These are phyloP conservation scores for Hyaloperonospora brassicae DNA, from an alignment of 352 stramenopile species.

Conservation along the genomic window DNA sequence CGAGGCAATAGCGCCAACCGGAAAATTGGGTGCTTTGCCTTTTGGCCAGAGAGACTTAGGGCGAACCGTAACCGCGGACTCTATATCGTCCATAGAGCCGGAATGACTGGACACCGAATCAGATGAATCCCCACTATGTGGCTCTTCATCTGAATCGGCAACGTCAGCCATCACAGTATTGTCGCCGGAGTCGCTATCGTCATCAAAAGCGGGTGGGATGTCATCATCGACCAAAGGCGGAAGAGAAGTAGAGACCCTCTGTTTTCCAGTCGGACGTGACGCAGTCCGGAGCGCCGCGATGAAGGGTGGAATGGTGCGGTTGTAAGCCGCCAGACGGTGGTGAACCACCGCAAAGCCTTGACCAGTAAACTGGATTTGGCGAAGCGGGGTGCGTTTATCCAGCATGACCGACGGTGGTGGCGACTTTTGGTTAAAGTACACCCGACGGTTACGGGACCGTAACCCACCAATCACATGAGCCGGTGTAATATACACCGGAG, in stretches of 20 bases:
- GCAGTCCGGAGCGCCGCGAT: background rate
- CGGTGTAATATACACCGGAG: background rate
- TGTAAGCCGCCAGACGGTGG: background rate
- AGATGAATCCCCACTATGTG: background rate
- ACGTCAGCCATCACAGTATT: background rate
- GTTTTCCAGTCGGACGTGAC: background rate
- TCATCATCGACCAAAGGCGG: background rate
- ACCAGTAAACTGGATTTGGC: conserved; percentile 1
- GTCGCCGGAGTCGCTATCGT: background rate
- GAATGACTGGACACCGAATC: background rate
- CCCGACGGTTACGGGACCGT: no score
- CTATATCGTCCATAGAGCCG: background rate
- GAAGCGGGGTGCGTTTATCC: background rate
- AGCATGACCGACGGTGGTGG: background rate
- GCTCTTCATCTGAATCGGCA: background rate
- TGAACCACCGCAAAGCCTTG: background rate
- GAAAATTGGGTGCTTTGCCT: background rate
- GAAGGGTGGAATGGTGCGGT: background rate
- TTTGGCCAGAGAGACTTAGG: background rate
- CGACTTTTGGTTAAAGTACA: no score
- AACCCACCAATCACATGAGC: no score
- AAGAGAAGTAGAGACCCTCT: background rate
- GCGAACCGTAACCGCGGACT: background rate
- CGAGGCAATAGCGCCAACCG: background rate
- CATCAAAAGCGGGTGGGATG: background rate